Evolutionary conservation across 495 filamentous ascomycete species (phyloP).

Genomic region (Amniculicola lignicola): DNA sequence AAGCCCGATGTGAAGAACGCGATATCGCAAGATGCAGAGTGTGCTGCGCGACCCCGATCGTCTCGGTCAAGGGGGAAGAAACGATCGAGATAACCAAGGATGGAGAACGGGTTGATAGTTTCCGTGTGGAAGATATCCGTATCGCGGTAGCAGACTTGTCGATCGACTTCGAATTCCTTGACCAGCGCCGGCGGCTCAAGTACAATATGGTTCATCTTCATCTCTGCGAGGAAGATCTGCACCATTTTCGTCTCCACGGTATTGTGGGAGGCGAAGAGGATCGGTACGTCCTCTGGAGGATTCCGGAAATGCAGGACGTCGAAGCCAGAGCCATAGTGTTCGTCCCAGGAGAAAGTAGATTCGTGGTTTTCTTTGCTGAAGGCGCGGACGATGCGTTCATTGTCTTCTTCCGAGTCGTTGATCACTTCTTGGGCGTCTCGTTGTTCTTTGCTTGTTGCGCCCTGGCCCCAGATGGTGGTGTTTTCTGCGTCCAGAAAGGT

Average conservation of each 20-base stretch:
- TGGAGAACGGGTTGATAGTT: constrained; percentile 48
- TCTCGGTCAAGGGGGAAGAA: constrained; percentile 45
- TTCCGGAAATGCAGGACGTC: constrained; percentile 75
- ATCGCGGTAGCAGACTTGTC: constrained; percentile 53
- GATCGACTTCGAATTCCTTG: constrained; percentile 36
- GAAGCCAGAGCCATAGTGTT: constrained; percentile 74
- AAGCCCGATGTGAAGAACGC: constrained; percentile 11
- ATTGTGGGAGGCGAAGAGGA: constrained; percentile 27
- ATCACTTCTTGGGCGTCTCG: constrained; percentile 58
- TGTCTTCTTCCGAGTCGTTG: constrained; percentile 63
- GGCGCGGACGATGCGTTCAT: constrained; percentile 66
- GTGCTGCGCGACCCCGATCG: constrained; percentile 19
- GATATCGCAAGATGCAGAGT: constrained; percentile 17
- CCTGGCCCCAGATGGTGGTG: constrained; percentile 83
- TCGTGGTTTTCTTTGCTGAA: constrained; percentile 85
- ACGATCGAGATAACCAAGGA: constrained; percentile 56
- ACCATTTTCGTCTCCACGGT: constrained; percentile 20
- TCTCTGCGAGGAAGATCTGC: constrained; percentile 16
- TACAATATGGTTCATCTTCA: constrained; percentile 17
- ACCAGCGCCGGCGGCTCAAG: constrained; percentile 28
- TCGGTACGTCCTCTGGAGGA: constrained; percentile 23
- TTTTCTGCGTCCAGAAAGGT: constrained; percentile 69
- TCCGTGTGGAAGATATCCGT: constrained; percentile 49
- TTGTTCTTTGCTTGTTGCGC: constrained; percentile 65
- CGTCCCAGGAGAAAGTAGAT: constrained; percentile 73